Evolutionary conservation across 2,329 filamentous ascomycete genomes (phyloP).

Genomic region (Penicillium sp.): DNA sequence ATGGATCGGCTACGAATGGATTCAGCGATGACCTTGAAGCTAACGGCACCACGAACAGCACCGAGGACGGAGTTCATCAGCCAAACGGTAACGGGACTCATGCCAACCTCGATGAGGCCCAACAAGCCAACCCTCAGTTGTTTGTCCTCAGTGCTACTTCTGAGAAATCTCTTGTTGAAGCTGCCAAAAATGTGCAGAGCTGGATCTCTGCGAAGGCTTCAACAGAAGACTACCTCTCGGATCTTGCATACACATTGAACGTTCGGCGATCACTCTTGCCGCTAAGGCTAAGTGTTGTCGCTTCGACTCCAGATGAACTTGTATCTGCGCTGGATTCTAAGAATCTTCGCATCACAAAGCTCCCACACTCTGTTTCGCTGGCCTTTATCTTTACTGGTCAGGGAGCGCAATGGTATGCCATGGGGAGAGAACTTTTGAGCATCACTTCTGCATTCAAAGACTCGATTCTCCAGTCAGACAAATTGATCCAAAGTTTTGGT

Average conservation of each 20-base stretch:
- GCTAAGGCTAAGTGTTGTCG: not conserved
- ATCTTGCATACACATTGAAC: constrained; percentile 5
- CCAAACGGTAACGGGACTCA: not conserved
- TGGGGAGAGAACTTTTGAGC: constrained; percentile 31
- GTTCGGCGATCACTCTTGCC: constrained; percentile 4
- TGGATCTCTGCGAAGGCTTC: not conserved
- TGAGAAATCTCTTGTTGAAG: constrained; percentile 1
- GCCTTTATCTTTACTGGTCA: constrained; percentile 18
- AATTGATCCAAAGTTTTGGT: constrained; percentile 19
- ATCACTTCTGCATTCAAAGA: constrained; percentile 1
- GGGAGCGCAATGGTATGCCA: constrained; percentile 35
- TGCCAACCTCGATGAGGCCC: not conserved
- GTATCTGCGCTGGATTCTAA: not conserved
- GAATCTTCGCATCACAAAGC: not conserved
- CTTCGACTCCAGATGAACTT: constrained; percentile 1
- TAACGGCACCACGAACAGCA: not conserved
- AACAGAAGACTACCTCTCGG: not conserved
- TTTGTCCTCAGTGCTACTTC: constrained; percentile 5
- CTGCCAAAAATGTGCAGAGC: not conserved
- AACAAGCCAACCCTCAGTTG: not conserved
- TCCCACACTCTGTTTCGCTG: constrained; percentile 1
- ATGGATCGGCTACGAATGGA: not conserved
- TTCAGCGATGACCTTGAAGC: not conserved
- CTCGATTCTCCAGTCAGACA: not conserved
- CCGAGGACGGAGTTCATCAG: not conserved